These are phyloP conservation scores for Candida pseudoviswanathii DNA, from an alignment of 1,139 yeast species.

Conservation along the genomic window DNA sequence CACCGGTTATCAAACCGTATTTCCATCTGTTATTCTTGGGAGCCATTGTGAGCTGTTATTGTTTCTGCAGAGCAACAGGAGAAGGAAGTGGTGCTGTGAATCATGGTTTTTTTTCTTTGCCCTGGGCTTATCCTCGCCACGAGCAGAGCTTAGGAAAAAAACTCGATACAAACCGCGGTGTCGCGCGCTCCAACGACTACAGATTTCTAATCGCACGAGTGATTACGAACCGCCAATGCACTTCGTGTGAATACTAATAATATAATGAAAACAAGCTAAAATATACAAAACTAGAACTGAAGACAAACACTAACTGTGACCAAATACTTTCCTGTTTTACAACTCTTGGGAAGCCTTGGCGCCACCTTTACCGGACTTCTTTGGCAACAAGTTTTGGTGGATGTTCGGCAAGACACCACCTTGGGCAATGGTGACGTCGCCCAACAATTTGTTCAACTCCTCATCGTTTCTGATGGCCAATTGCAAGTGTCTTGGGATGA, in stretches of 20 bases:
- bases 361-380: slow-evolving; percentile 77
- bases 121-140: no score
- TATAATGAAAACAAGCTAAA: background rate
- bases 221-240: no score
- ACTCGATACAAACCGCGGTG: no score
- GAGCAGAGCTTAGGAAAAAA: no score
- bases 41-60: background rate
- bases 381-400: slow-evolving; percentile 93
- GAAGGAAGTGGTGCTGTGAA: slow-evolving; percentile 6
- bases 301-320: background rate
- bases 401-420: slow-evolving; percentile 99
- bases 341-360: slow-evolving; percentile 82
- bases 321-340: background rate
- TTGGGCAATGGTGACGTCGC: slow-evolving; percentile 75
- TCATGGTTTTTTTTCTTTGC: background rate
- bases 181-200: no score
- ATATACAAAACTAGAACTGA: background rate
- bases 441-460: slow-evolving; percentile 82
- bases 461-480: slow-evolving; percentile 98
- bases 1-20: slow-evolving; percentile 36
- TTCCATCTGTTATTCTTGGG: slow-evolving; percentile 13
- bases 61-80: background rate
- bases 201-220: no score
- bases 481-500: slow-evolving; percentile 97
- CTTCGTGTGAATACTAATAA: background rate